Evolutionary conservation across 78 protist species (phyloP).

Genomic region (Dictyostelium firmibasis): DNA sequence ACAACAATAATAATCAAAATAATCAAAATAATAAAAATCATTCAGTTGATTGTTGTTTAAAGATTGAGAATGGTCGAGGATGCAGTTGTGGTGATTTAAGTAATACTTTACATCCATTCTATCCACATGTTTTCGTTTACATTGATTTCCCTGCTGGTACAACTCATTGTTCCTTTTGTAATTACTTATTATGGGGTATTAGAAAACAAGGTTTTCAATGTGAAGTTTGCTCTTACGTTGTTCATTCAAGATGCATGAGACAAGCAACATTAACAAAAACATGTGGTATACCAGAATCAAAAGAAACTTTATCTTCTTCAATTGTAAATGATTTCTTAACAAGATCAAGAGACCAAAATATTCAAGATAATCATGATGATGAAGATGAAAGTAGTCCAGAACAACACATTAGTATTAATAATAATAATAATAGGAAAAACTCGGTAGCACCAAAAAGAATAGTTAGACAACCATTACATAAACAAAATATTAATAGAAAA

Average conservation of each 20-base stretch:
- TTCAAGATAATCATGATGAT: background rate
- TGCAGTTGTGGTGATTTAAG: background rate
- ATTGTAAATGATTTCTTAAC: background rate
- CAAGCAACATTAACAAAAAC: constrained; percentile 46
- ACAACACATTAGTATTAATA: no score
- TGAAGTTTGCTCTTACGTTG: constrained; percentile 58
- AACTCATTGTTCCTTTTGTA: constrained; percentile 51
- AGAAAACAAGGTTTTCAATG: constrained; percentile 55
- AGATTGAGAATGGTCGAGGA: background rate
- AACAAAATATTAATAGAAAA: constrained; percentile 40
- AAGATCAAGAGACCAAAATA: background rate
- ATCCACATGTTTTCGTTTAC: constrained; percentile 55
- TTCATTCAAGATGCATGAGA: constrained; percentile 66
- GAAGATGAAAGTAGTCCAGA: no score
- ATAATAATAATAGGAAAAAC: background rate
- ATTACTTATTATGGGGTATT: constrained; percentile 47
- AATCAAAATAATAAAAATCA: background rate
- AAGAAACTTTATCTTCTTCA: background rate
- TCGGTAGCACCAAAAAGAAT: background rate
- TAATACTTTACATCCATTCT: constrained; percentile 21
- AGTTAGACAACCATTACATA: background rate
- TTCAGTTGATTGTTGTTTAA: background rate
- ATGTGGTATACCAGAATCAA: background rate
- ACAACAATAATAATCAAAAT: background rate
- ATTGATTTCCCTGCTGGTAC: constrained; percentile 54